Evolutionary conservation across 2,329 filamentous ascomycete species (phyloP).

Genomic region (Fusarium anguioides): DNA sequence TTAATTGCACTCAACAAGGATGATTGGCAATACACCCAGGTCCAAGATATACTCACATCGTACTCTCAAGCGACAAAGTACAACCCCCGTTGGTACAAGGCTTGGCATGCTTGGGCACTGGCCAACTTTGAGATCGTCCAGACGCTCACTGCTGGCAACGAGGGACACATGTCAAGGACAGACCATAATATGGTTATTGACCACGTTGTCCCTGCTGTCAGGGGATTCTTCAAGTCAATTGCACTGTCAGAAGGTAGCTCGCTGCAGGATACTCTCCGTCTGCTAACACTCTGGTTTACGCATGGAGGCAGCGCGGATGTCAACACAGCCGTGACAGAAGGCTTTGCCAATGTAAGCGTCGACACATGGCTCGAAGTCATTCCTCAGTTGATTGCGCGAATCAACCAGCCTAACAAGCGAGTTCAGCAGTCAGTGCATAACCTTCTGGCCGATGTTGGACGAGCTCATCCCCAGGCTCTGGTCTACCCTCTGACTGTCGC

Average conservation of each 20-base stretch:
- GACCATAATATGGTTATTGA: slow-evolving; percentile 79
- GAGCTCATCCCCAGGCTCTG: slow-evolving; percentile 92
- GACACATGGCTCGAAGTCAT: slow-evolving; percentile 99
- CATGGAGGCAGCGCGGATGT: slow-evolving; percentile 92
- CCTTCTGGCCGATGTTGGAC: slow-evolving; percentile 89
- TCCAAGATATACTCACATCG: slow-evolving; percentile 88
- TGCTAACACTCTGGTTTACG: slow-evolving; percentile 96
- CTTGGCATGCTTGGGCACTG: slow-evolving; percentile 98
- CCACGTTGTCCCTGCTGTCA: slow-evolving; percentile 93
- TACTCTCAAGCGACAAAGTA: slow-evolving; percentile 94
- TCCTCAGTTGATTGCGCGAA: slow-evolving; percentile 94
- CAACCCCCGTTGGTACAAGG: slow-evolving; percentile 97
- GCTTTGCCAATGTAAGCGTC: slow-evolving; percentile 90
- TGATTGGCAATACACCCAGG: slow-evolving; percentile 87
- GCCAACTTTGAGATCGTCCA: slow-evolving; percentile 99
- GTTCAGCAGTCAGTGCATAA: slow-evolving; percentile 94
- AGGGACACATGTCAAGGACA: slow-evolving; percentile 57
- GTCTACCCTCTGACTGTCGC: slow-evolving; percentile 98
- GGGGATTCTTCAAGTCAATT: slow-evolving; percentile 98
- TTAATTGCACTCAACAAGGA: slow-evolving; percentile 85
- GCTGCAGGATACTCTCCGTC: slow-evolving; percentile 90
- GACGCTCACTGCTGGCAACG: slow-evolving; percentile 74
- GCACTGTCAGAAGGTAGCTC: slow-evolving; percentile 91
- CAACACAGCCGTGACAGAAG: slow-evolving; percentile 87
- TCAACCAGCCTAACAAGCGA: slow-evolving; percentile 92